Percentiles rank a stretch among this genome's conserved stretches.
These are phyloP conservation scores for Elongisporangium undulatum DNA, from an alignment of 352 stramenopile genomes.

Conservation along the genomic window DNA sequence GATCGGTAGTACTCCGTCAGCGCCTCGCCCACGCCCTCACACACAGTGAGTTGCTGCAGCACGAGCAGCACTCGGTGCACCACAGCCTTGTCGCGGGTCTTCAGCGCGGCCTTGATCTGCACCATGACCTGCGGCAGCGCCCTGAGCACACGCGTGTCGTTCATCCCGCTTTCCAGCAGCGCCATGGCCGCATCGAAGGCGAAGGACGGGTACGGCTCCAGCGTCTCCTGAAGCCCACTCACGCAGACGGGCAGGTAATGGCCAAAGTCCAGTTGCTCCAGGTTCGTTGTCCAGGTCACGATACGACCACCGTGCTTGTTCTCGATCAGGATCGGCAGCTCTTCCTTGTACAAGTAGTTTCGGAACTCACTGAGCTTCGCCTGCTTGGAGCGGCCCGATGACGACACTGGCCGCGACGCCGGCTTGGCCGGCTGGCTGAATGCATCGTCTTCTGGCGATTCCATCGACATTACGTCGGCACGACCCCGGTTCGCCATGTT, in stretches of 20 bases:
- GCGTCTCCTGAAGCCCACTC: conserved; percentile 59
- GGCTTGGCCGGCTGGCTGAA: conserved; percentile 4
- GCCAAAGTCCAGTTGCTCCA: conserved; percentile 58
- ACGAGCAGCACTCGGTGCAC: conserved; percentile 67
- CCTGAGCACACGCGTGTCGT: conserved; percentile 46
- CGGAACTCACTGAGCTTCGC: conserved; percentile 69
- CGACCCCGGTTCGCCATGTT: neutral
- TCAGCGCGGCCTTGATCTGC: conserved; percentile 59
- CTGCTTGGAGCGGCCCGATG: conserved; percentile 46
- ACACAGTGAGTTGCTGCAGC: conserved; percentile 71
- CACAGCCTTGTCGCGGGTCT: conserved; percentile 57
- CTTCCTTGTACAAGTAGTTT: conserved; percentile 58
- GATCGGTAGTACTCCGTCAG: conserved; percentile 67
- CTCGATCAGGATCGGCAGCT: conserved; percentile 58
- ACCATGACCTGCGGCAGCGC: conserved; percentile 49
- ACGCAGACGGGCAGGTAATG: conserved; percentile 75
- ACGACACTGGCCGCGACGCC: conserved; percentile 30
- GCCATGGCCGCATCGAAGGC: conserved; percentile 65
- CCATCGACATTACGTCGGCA: neutral
- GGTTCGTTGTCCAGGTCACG: conserved; percentile 50
- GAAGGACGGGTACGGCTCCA: conserved; percentile 71
- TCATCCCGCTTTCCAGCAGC: conserved; percentile 44
- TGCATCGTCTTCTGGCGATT: neutral
- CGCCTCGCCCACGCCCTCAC: conserved; percentile 55
- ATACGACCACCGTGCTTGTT: conserved; percentile 31